A percentile compares a stretch with the other conserved stretches of the same genome.
These are phyloP conservation scores for Pontederia crassipes DNA, from an alignment of 176 grass and related monocot species.

Conservation along the genomic window DNA sequence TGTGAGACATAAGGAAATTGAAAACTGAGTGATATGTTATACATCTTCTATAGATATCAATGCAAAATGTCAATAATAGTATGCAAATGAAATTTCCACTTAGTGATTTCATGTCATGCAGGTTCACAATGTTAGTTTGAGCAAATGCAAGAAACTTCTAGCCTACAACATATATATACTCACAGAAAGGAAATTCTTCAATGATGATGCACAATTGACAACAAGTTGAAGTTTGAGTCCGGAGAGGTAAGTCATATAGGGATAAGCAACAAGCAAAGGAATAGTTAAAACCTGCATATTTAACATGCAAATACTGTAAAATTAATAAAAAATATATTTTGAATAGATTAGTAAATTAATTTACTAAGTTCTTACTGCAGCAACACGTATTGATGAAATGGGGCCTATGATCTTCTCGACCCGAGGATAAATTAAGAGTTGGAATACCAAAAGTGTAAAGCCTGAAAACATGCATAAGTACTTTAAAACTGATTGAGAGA, in stretches of 20 bases:
- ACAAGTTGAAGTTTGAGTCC: slow-evolving; percentile 40
- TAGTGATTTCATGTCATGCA: no score
- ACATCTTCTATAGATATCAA: no score
- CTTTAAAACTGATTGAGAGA: no score
- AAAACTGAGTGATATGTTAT: no score
- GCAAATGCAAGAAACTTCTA: no score
- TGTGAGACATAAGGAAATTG: no score
- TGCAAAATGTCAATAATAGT: no score
- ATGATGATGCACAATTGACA: slow-evolving; percentile 47
- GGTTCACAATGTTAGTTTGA: no score
- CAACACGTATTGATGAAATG: slow-evolving; percentile 37
- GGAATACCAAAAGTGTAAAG: slow-evolving; percentile 49
- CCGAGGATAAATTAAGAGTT: slow-evolving; percentile 53
- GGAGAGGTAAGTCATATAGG: slow-evolving; percentile 62
- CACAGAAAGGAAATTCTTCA: slow-evolving; percentile 54
- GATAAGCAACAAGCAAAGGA: slow-evolving; percentile 61
- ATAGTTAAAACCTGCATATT: slow-evolving; percentile 54
- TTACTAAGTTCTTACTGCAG: slow-evolving; percentile 42
- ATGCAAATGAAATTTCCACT: no score
- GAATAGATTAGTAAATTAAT: no score
- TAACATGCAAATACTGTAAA: slow-evolving; percentile 1
- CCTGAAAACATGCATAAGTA: slow-evolving; percentile 25
- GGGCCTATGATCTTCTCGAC: slow-evolving; percentile 39
- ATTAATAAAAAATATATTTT: no score
- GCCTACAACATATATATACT: no score